Base-by-base conservation (phyloP, 805 yeast species). In the Ogataea methylovora region DNA sequence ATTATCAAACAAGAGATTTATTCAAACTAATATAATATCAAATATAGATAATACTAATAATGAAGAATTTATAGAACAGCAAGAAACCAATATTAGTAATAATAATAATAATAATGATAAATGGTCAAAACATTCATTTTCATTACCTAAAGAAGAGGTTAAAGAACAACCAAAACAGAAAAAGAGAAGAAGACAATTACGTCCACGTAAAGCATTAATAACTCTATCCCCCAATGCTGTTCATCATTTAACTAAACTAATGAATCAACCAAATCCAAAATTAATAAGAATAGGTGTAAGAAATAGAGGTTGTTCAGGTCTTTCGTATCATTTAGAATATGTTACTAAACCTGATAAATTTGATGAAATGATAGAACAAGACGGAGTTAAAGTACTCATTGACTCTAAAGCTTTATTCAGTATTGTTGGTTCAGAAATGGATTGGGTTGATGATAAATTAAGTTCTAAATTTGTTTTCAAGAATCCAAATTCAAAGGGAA, bases 351-450 rank as follows among this genome's bases (percentile, higher is more conserved):
- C 97, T 8, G 95, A 88, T n/a, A 86, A 87, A 62, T 92, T 90
- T 51, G 98, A 92, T 58, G 98, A 92, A 61, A 67, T 81, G 39
- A 85, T 92, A 8, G 85, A 76, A 44, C 97, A 90, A 61, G 95
- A 88, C 50, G 97, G 94, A 24, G 94, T 92, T 27, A 84, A 77
- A 56, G 94, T 92, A 3, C 69, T 88, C 36, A 85, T 92, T 30
- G 98, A 92, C 56, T 90, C 97, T 19, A 92, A 92, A 58, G 98
- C 98, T 0, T 68, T 92, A 35, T 88, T 92, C 58, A 81, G 94
- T 46, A 88, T 92, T 29, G 94, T 92, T 38, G 98, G 98, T 1
- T 82, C 94, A 5, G 95, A 88, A 60, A 92, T 92, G 98, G 98
- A 92, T 60, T 92, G 96, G 95, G 68, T 85, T 32, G 97, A 92